A percentile compares a stretch with the other conserved stretches of the same genome.
phyloP scores from a whole-genome alignment of 768 basidiomycete genomes.

The Suillus spraguei region DNA sequence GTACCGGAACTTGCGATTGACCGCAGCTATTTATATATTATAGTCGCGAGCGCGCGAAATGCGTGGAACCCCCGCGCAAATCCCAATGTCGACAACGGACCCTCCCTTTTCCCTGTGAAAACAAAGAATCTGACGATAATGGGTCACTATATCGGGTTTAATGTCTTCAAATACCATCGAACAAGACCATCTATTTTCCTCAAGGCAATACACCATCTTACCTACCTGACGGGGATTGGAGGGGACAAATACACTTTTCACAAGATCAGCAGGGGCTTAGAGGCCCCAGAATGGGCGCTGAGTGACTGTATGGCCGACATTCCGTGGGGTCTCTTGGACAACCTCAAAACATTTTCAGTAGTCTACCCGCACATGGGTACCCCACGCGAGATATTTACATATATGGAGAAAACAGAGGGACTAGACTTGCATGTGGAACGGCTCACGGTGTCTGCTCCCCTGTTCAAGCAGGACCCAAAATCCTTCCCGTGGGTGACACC shows the following conservation, averaged over 20 bases:
- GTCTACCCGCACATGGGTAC: neutral
- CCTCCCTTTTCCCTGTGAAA: too few species aligned
- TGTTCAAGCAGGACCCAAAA: neutral
- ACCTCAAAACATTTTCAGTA: neutral
- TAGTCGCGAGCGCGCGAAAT: too few species aligned
- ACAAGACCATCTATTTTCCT: too few species aligned
- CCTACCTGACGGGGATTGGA: neutral
- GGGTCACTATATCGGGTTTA: too few species aligned
- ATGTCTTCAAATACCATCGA: too few species aligned
- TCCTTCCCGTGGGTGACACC: neutral
- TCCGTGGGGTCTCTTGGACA: neutral
- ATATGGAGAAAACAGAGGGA: neutral
- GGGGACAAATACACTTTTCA: neutral
- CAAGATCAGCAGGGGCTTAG: neutral
- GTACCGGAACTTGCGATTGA: too few species aligned
- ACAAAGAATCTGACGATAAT: too few species aligned
- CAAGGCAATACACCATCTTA: neutral
- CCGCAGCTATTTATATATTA: too few species aligned
- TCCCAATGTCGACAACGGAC: too few species aligned
- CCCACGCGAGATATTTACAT: neutral
- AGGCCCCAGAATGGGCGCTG: neutral
- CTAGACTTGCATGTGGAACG: neutral
- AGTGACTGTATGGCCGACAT: neutral
- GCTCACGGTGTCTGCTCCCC: neutral
- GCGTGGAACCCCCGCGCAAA: too few species aligned